Evolutionary conservation across 176 grass and related monocot genomes (phyloP).

Genomic region (sorghum (Sorghum bicolor)): DNA sequence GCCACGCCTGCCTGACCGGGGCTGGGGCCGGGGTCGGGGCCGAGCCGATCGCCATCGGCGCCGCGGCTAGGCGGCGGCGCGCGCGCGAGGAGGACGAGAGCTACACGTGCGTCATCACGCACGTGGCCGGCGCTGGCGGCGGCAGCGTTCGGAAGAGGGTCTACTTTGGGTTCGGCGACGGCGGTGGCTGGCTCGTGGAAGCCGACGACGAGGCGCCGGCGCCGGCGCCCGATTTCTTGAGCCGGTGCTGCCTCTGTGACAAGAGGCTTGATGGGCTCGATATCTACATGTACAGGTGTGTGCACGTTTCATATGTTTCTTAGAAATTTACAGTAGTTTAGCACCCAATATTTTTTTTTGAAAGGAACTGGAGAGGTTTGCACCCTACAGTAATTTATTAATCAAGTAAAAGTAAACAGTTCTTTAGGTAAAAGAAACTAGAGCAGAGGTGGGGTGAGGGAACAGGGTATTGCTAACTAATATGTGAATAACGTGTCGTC

Average conservation of each 20-base stretch:
- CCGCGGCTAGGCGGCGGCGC: slow-evolving; percentile 9
- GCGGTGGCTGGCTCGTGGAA: slow-evolving; percentile 9
- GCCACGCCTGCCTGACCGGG: slow-evolving; percentile 7
- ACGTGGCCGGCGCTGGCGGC: slow-evolving; percentile 27
- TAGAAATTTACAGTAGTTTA: background rate
- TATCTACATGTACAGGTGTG: slow-evolving; percentile 65
- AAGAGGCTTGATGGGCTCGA: slow-evolving; percentile 61
- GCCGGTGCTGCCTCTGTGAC: slow-evolving; percentile 50
- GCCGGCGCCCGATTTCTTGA: slow-evolving; percentile 40
- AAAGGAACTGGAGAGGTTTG: too few species aligned
- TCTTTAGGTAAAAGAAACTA: too few species aligned
- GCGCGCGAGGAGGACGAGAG: slow-evolving; percentile 45
- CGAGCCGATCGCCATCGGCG: slow-evolving; percentile 46
- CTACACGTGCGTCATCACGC: slow-evolving; percentile 67
- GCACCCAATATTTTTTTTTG: too few species aligned
- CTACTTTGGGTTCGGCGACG: slow-evolving; percentile 38
- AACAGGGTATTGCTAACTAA: too few species aligned
- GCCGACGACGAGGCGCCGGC: slow-evolving; percentile 28
- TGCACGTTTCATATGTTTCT: background rate
- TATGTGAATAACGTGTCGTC: background rate
- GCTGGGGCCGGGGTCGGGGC: slow-evolving; percentile 9
- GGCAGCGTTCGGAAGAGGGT: slow-evolving; percentile 45
- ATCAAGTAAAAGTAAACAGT: too few species aligned
- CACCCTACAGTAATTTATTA: too few species aligned
- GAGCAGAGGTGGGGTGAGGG: too few species aligned